Evolutionary conservation across 2,329 filamentous ascomycete genomes (phyloP), one percentile per base, ranked within the genome.

Genomic region (Penicillium sp.): DNA sequence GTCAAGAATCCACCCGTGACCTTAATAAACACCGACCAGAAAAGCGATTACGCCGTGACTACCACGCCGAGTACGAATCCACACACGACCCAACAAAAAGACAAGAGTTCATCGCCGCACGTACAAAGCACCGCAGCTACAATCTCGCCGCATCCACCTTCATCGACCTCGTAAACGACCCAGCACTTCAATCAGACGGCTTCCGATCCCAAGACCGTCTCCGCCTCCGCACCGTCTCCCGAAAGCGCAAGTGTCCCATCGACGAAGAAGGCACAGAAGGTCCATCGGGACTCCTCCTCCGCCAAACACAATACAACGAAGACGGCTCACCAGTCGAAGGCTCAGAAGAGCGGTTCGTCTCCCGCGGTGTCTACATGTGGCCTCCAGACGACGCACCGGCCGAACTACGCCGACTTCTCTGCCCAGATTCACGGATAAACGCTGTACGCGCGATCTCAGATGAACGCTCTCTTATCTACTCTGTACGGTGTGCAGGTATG

Each of bases 91-190:
- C 61, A 11, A 51, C 59, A 7, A 51, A 44, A 1, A 67, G 68
- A 22, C 71, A 66, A 14, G 75, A 78, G 53, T 79, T 76, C 55
- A 77, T 77, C 42, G 64, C 76, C 3, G 74, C 74, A 15, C 75
- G 73, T 55, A 79, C 75, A 0, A 78, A 78, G 49, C 75, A 73
- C 55, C 73, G 73, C 50, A 67, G 69, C 23, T 79, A 79, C 58
- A 71, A 77, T 40, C 67, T 70, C 44, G 73, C 72, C 20, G 67
- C 74, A 23, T 69, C 71, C 8, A 69, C 74, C 11, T 78, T 77
- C 56, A 53, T 79, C 23, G 77, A 79, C 46, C 63, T 79, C 15
- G 73, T 79, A 42, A 76, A 73, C 27, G 75, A 78, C 51, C 71
- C 73, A 4, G 55, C 58, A 11, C 56, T 62, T 11, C 49, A 59